Conservation (phyloP, 305 asterid genomes). For the Stenogyne calaminthoides region DNA sequence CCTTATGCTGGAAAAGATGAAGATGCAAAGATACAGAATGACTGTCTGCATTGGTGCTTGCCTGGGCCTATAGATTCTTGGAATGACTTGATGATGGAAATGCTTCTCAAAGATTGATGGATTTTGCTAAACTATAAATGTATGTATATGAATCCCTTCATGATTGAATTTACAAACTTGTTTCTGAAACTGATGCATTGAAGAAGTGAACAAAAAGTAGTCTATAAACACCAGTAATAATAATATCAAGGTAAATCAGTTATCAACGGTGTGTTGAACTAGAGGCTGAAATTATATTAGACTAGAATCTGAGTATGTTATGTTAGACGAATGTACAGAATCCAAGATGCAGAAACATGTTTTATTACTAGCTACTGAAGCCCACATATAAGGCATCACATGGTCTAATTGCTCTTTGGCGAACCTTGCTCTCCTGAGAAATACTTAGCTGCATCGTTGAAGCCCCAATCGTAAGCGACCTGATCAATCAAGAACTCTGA, state of each 20-base stretch:
- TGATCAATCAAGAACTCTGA: slow-evolving; percentile 40
- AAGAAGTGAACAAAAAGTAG: neutral
- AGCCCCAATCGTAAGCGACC: slow-evolving; percentile 27
- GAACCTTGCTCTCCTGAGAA: slow-evolving; percentile 2
- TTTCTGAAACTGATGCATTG: neutral
- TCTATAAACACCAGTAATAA: no score
- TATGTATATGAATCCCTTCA: neutral
- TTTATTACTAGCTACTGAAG: neutral
- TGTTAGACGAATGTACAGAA: no score
- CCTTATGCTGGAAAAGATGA: slow-evolving; percentile 51
- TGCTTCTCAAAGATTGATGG: slow-evolving; percentile 35
- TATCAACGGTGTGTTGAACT: no score
- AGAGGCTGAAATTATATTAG: no score
- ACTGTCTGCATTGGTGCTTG: slow-evolving; percentile 80
- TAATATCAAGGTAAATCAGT: no score
- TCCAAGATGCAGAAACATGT: neutral
- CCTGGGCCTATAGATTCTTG: slow-evolving; percentile 83
- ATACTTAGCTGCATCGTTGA: neutral
- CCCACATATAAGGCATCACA: neutral
- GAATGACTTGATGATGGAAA: slow-evolving; percentile 65
- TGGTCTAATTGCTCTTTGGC: neutral
- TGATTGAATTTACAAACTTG: neutral
- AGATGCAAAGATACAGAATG: slow-evolving; percentile 56
- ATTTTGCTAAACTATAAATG: neutral
- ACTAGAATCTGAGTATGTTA: no score